Percentiles rank a stretch among this genome's conserved stretches.
These are phyloP conservation scores for Paramyrothecium sp. DNA, from an alignment of 2,329 filamentous ascomycete species.

Conservation along the genomic window DNA sequence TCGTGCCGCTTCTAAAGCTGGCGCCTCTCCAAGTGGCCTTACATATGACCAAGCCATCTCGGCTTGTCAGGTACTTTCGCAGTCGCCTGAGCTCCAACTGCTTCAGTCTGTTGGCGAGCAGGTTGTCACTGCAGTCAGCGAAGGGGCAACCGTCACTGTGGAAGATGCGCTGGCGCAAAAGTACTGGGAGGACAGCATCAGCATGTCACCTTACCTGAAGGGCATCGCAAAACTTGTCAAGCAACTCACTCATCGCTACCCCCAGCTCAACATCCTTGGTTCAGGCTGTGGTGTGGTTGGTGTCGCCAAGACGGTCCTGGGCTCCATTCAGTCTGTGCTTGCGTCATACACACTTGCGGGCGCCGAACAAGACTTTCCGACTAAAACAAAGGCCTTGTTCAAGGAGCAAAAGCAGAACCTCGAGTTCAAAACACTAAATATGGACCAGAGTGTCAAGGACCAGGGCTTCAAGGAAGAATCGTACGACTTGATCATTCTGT, in stretches of 20 bases:
- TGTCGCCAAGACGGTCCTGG: slow-evolving; percentile 5
- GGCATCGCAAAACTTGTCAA: not conserved
- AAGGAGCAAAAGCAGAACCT: not conserved
- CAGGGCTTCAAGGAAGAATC: slow-evolving; percentile 6
- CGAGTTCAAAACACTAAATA: slow-evolving; percentile 1
- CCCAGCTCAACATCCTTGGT: slow-evolving; percentile 9
- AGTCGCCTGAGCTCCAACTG: no score
- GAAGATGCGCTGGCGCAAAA: not conserved
- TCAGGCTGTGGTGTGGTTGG: slow-evolving; percentile 7
- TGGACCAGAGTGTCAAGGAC: slow-evolving; percentile 5
- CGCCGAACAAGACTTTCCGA: no score
- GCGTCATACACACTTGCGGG: slow-evolving; percentile 10
- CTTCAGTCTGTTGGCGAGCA: no score
- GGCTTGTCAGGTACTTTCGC: no score
- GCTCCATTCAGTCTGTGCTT: slow-evolving; percentile 4
- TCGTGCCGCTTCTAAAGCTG: no score
- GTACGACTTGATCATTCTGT: slow-evolving; percentile 8
- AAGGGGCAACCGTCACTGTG: no score
- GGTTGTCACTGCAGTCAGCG: no score
- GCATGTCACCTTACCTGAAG: not conserved
- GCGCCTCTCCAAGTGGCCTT: no score
- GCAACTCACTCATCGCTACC: slow-evolving; percentile 10
- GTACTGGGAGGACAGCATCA: not conserved
- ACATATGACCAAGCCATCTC: no score
- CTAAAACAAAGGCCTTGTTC: slow-evolving; percentile 3